Evolutionary conservation across 164 flowering plant genomes (phyloP), one percentile per base, ranked within the genome.

Genomic region (Stephania cephalantha): DNA sequence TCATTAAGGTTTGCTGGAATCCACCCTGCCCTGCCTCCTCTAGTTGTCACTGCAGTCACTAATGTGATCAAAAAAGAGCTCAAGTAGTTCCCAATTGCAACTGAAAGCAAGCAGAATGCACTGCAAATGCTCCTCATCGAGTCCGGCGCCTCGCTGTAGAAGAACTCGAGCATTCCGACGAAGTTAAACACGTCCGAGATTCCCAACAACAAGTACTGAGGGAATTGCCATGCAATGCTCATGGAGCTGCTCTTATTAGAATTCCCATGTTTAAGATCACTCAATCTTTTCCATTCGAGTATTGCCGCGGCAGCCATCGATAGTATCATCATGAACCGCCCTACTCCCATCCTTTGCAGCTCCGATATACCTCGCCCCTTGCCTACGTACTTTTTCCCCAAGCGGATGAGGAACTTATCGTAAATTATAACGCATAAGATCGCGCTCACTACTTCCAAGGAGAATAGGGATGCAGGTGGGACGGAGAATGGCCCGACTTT

Each of bases 121-220:
- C 78, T 76, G 9, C 78, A 70, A 30, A 76, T 66, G 31, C 70
- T 76, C 15, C 74, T 31, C 58, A 71, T 76, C 11, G 74, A 84
- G 72, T 86, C 87, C 1, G 89, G 85, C 1, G 89, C 76, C 68
- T 86, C 86, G 0, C 84, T 85, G 30, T 86, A 86, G 78, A 82
- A 85, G 71, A 85, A 85, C 81, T 86, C 89, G 2, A 82, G 78
- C 71, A 85, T 84, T 4, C 87, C 87, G 44, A 85, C 77, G 67
- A 80, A 85, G 8, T 84, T 85, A 45, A 81, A 85, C 4, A 85
- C 83, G 55, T 82, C 86, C 11, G 87, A 83, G 10, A 79, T 75
- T 2, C 88, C 83, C 9, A 83, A 17, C 53, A 85, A 45, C 72
- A 80, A 73, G 29, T 73, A 83, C 71, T 83, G 85, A 6, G 87